Conservation (phyloP, 2,329 filamentous ascomycete species). For the Trichoderma arundinaceum region DNA sequence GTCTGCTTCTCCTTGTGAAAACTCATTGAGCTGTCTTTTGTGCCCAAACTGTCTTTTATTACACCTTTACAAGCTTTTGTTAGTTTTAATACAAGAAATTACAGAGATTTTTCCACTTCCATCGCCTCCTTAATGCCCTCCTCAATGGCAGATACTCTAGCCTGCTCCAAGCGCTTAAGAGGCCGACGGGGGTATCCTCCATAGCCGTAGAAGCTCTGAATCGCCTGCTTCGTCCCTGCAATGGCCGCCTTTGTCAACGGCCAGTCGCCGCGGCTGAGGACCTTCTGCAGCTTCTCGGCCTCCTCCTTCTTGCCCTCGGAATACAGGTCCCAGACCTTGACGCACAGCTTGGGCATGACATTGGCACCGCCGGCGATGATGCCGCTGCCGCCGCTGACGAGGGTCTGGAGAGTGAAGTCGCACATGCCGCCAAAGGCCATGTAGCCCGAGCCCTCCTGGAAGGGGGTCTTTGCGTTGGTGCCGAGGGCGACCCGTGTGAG, state of each 20-base stretch:
- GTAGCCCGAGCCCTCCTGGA: conserved; percentile 66
- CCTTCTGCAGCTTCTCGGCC: conserved; percentile 74
- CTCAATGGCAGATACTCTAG: conserved; percentile 57
- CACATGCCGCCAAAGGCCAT: conserved; percentile 88
- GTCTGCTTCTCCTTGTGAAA: background rate
- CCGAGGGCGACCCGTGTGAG: conserved; percentile 79
- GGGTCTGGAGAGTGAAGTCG: conserved; percentile 84
- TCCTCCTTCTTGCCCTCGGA: conserved; percentile 74
- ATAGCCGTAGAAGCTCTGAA: conserved; percentile 82
- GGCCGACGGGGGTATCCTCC: conserved; percentile 77
- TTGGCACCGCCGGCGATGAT: conserved; percentile 89
- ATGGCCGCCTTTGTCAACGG: conserved; percentile 81
- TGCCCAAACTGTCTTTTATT: background rate
- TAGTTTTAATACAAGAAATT: background rate
- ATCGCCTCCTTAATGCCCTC: conserved; percentile 67
- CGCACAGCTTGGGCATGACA: conserved; percentile 81
- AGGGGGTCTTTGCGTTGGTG: conserved; percentile 72
- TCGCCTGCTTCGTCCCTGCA: conserved; percentile 82
- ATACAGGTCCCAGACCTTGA: conserved; percentile 78
- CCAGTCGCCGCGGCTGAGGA: conserved; percentile 82
- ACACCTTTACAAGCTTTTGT: no score
- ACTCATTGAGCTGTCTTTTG: no score
- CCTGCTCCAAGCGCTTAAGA: conserved; percentile 68
- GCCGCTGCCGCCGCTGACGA: conserved; percentile 77
- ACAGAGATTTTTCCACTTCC: conserved; percentile 65